These are phyloP conservation scores for Davidsoniella neocaledoniae DNA, from an alignment of 2,329 filamentous ascomycete species.

Conservation along the genomic window DNA sequence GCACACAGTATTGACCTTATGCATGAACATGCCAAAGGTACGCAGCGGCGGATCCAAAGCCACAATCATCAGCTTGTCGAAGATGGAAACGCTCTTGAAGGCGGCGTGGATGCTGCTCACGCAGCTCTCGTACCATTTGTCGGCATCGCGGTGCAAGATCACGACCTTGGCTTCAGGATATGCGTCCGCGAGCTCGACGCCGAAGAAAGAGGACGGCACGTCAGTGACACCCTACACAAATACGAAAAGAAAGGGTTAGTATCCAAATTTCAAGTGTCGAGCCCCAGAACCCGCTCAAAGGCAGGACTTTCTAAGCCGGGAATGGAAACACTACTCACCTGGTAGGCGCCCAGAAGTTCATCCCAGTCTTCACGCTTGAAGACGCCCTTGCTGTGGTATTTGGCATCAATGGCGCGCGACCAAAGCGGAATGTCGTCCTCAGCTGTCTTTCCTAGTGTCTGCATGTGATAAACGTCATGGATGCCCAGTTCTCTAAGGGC, in stretches of 20 bases:
- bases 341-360: constrained; percentile 26
- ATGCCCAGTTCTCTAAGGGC: constrained; percentile 22
- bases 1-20: constrained; percentile 13
- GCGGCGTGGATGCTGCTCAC: constrained; percentile 16
- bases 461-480: constrained; percentile 23
- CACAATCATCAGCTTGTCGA: constrained; percentile 13
- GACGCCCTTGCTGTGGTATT: constrained; percentile 15
- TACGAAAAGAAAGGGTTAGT: constrained; percentile 18
- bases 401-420: constrained; percentile 16
- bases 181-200: constrained; percentile 20
- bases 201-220: constrained; percentile 37
- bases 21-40: constrained; percentile 18
- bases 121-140: constrained; percentile 22
- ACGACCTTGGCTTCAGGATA: constrained; percentile 24
- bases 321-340: constrained; percentile 14
- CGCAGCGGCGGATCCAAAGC: constrained; percentile 20
- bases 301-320: too few species aligned
- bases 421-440: constrained; percentile 14
- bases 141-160: constrained; percentile 24
- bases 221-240: constrained; percentile 36
- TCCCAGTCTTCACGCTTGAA: constrained; percentile 28
- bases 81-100: constrained; percentile 11
- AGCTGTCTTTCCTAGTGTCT: constrained; percentile 13
- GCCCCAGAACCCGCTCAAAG: neutral
- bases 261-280: too few species aligned